These are phyloP conservation scores for Papiliotrema fonsecae DNA, from an alignment of 1,284 basidiomycete genomes.

Conservation along the genomic window DNA sequence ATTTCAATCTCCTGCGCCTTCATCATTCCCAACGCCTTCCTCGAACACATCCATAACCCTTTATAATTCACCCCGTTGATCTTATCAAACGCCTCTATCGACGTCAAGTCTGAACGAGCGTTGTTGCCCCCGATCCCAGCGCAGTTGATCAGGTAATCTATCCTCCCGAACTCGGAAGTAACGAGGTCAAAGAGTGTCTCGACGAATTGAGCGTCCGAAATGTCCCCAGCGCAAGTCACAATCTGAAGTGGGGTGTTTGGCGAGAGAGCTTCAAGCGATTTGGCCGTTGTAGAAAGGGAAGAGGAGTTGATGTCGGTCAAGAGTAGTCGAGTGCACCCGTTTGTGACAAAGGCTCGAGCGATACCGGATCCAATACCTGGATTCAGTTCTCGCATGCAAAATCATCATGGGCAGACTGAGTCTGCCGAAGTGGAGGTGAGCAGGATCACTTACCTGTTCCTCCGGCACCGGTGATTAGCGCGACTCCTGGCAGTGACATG, in stretches of 20 bases:
- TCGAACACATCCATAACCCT: slow-evolving; percentile 21
- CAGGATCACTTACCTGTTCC: slow-evolving; percentile 16
- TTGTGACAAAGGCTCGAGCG: slow-evolving; percentile 18
- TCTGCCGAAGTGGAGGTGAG: neutral
- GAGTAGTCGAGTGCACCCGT: slow-evolving; percentile 14
- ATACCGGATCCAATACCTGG: slow-evolving; percentile 24
- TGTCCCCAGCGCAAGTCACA: slow-evolving; percentile 14
- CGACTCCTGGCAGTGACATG: slow-evolving; percentile 17
- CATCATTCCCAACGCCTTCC: slow-evolving; percentile 23
- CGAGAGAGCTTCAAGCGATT: slow-evolving; percentile 2
- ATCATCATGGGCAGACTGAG: no score
- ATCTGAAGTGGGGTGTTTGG: slow-evolving; percentile 1
- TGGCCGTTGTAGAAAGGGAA: slow-evolving; percentile 10
- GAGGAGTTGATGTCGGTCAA: slow-evolving; percentile 21
- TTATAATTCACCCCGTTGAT: slow-evolving; percentile 29
- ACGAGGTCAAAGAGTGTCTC: slow-evolving; percentile 14
- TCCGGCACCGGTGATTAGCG: slow-evolving; percentile 23
- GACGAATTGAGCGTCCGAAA: slow-evolving; percentile 13
- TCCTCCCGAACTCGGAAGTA: slow-evolving; percentile 18
- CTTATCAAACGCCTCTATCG: slow-evolving; percentile 24
- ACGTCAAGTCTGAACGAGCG: slow-evolving; percentile 5
- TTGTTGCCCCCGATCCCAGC: slow-evolving; percentile 24
- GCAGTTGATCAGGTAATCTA: slow-evolving; percentile 37
- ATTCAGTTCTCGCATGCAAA: neutral
- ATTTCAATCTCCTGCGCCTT: slow-evolving; percentile 13